Evolutionary conservation across 345 rosid genomes (phyloP), one percentile per base, ranked within the genome.

Genomic region (Citrus unshiu): DNA sequence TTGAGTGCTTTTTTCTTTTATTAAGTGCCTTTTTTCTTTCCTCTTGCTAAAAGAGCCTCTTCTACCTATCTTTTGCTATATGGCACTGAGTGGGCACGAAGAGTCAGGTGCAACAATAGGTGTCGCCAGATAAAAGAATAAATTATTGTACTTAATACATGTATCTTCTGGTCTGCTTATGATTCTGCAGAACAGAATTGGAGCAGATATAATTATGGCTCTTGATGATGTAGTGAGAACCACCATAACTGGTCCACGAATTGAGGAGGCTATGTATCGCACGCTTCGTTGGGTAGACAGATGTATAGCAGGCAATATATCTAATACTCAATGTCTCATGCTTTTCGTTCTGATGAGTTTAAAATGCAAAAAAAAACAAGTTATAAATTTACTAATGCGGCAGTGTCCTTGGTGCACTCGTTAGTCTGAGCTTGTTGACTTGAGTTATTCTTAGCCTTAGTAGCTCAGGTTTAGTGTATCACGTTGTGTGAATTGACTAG

Each of bases 131-230:
- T 35, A 13, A 37, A 35, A 58, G 3, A 5, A 18, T 54, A 46
- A 46, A 46, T 54, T 54, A 54, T 19, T 16, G 22, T 54, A 7
- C 58, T 77, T 37, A 66, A 32, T 32, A 37, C n/a, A 35, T 9
- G 35, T 25, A 14, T 35, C 49, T 71, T 74, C 29, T 85, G n/a
- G 57, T 79, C 72, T 80, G 63, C 64, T 30, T 51, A 70, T 39
- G 69, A 65, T 66, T 58, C 40, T 85, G 74, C 92, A 93, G 97
- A 93, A 91, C 77, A 89, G 89, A 83, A 91, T 93, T 73, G 97
- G 97, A 75, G 97, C 97, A 59, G 95, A 93, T 86, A 91, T 93
- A 71, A 93, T 93, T 76, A 91, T 93, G 97, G 97, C 97, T 66
- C 95, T 91, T 70, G 95, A 93, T 84, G 97, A 93, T 88, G 97